Evolutionary conservation across 192 early-diverging fungal genomes (phyloP), one percentile per base, ranked within the genome.

Genomic region (Coemansia sp.): DNA sequence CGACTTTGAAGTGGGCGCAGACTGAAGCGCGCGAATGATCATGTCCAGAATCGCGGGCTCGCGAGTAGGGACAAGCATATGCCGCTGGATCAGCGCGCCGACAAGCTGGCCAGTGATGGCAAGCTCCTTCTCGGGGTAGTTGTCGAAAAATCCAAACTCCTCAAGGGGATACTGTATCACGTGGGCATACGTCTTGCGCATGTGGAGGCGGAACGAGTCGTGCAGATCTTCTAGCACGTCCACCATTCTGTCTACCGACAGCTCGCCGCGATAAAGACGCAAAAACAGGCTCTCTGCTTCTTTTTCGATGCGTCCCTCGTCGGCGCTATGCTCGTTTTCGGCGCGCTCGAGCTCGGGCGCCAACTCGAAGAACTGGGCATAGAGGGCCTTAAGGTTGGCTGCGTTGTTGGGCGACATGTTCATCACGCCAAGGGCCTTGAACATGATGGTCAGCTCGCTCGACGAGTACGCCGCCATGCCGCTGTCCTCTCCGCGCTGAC

Each of bases 151-250:
- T 58, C 90, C 87, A 75, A 93, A 96, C 74, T 99, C 97, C 61
- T 98, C 97, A 74, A 99, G 90, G 30, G 96, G 86, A 57, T 91
- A 91, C 74, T 93, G 90, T 9, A 95, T 87, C 85, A 97, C 95
- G 67, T 89, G 94, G 9, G 86, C 83, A 73, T 87, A 98, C 7
- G 91, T 86, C 49, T 95, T 89, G 71, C 89, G 89, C 61, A 92
- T 92, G 22, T 86, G 80, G 23, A 80, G 66, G 55, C 87, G 85
- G 16, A 85, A 62, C 23, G 94, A 95, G 53, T 86, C 87, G 58
- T 92, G 92, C 68, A 93, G 89, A 14, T 80, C 82, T 62, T 88
- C 84, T 22, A 99, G 81, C 9, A 90, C 73, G 14, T 94, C 91
- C 25, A 98, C 87, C 72, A 97, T 86, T 59, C 94, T 85, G 27